A percentile compares a stretch with the other conserved stretches of the same genome.
Evolutionary conservation across 2,329 filamentous ascomycete species (phyloP).

Genomic region (Didymella glomerata): DNA sequence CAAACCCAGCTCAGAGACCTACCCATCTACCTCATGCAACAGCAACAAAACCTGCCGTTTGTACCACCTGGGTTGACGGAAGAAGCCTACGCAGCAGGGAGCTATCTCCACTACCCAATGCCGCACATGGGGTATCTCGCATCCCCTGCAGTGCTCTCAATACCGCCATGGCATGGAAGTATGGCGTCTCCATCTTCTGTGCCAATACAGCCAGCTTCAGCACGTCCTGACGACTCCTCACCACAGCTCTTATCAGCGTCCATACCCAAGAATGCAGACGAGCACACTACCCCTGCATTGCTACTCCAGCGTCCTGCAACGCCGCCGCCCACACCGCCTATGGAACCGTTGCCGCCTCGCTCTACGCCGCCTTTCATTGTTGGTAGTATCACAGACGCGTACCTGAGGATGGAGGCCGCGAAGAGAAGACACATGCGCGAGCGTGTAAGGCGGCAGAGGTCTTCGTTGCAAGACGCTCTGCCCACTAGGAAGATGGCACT

Average conservation of each 20-base stretch:
- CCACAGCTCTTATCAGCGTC: neutral
- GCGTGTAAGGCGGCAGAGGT: neutral
- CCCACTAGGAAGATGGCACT: constrained; percentile 12
- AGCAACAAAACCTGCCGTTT: constrained; percentile 3
- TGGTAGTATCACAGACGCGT: constrained; percentile 12
- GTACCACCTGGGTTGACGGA: constrained; percentile 1
- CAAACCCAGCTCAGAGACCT: neutral
- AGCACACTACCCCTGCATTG: neutral
- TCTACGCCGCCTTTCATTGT: constrained; percentile 5
- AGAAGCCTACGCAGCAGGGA: neutral
- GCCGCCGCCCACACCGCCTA: neutral
- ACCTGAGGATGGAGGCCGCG: constrained; percentile 12
- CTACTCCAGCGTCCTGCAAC: neutral
- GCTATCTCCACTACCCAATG: neutral
- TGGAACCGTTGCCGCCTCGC: neutral
- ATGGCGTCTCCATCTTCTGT: neutral
- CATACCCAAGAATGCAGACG: neutral
- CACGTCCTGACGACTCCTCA: neutral
- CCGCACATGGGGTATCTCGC: neutral
- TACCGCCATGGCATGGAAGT: neutral
- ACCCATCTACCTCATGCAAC: constrained; percentile 1
- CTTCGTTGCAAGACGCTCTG: neutral
- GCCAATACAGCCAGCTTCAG: neutral
- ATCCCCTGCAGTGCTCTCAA: neutral
- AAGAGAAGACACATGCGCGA: constrained; percentile 1